Base-by-base conservation (phyloP, 495 filamentous ascomycete genomes). In the Aspergillus indologenus region DNA sequence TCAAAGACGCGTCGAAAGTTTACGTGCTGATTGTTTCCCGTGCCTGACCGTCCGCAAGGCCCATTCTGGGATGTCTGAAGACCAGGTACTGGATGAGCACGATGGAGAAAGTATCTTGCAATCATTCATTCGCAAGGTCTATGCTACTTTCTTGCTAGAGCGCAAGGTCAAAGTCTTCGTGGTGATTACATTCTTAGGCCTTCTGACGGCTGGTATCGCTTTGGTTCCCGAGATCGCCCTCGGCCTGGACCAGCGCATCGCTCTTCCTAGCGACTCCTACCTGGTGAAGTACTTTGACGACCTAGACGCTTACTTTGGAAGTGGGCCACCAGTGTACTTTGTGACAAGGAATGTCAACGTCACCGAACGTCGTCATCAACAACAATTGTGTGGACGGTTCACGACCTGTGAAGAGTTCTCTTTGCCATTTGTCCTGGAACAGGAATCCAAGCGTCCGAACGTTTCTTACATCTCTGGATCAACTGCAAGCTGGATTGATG, bases 261-360 rank as follows among this genome's bases (percentile, higher is more conserved):
- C 94, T 19, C 87, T 98, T 59, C 94, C 94, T 0, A 90, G 86
- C 53, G 92, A 89, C 65, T 96, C 92, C 0, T 98, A 98, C 66
- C 75, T 98, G 20, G 95, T 98, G 58, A 80, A 86, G 1, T 98
- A 93, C 66, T 98, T 98, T 77, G 88, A 98, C 68, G 94, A 98
- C 65, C 81, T 98, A 23, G 91, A 96, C 68, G 85, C 83, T 49
- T 98, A 98, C 69, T 90, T 98, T 67, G 88, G 90, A 47, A 85
- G 87, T 43, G 94, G 94, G 0, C 93, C 95, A 55, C 94, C 94
- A 0, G 92, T 98, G 26, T 98, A 97, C 70, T 98, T 98, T 68
- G 93, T 98, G 31, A 91, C 91, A 24, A 81, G 85, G 6, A 82
- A 88, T 49, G 76, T 96, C 54, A 91, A 97, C 58, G 80, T 83